phyloP scores from a whole-genome alignment of 1,284 basidiomycete species.

The Sporisorium exsertum region DNA sequence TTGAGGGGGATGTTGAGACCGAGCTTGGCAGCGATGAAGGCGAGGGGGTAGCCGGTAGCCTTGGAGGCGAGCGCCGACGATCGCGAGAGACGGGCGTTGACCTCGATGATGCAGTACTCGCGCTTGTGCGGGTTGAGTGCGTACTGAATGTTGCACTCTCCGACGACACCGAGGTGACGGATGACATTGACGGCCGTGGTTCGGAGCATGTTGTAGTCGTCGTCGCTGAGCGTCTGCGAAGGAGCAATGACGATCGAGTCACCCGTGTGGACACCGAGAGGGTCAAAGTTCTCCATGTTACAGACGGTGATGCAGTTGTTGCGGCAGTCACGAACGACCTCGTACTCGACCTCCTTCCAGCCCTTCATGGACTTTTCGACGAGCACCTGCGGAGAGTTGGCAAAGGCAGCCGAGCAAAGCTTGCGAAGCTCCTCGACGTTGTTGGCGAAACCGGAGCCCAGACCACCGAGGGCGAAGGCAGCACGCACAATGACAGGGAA shows the following conservation, averaged over 20 bases:
- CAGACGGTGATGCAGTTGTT: constrained; percentile 99
- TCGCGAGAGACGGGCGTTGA: constrained; percentile 97
- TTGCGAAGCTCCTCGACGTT: constrained; percentile 87
- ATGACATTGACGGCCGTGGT: constrained; percentile 98
- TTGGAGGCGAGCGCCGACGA: constrained; percentile 98
- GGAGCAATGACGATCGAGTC: constrained; percentile 99
- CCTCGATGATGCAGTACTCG: constrained; percentile 99
- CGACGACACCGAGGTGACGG: constrained; percentile 94
- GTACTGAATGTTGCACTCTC: constrained; percentile 99
- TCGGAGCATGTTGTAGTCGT: constrained; percentile 99
- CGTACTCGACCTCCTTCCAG: constrained; percentile 95
- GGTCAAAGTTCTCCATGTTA: constrained; percentile 99
- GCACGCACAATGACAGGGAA: constrained; percentile 97
- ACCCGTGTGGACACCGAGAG: constrained; percentile 96
- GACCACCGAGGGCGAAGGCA: constrained; percentile 93
- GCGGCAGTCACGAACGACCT: constrained; percentile 96
- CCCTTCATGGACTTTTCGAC: constrained; percentile 99
- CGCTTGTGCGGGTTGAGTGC: constrained; percentile 93
- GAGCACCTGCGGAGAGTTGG: constrained; percentile 94
- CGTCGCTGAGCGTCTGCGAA: constrained; percentile 85
- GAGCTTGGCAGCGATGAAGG: constrained; percentile 97
- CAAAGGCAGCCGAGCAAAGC: constrained; percentile 84
- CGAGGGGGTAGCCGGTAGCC: constrained; percentile 96
- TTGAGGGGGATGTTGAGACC: constrained; percentile 96
- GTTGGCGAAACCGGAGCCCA: constrained; percentile 94